Base-by-base conservation (phyloP, 805 yeast genomes). In the Debaryomyces tyrocola region DNA sequence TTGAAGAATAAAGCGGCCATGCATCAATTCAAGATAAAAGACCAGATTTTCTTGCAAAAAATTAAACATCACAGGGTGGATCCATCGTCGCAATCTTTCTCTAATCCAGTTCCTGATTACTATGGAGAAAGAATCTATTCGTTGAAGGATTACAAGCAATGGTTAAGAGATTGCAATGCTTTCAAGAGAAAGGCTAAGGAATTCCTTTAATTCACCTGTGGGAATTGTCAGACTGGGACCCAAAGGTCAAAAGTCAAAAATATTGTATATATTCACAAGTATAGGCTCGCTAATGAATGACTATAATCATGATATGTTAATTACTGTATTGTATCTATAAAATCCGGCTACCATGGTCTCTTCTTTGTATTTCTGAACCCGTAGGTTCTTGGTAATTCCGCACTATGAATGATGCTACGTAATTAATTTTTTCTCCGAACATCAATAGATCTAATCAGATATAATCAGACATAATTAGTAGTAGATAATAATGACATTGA, bases 21-120 rank as follows among this genome's bases (percentile, higher is more conserved):
- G 56, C 46, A 61, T 2, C 68, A 69, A 15, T 87, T 78, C 64
- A 72, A 70, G 48, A 54, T 64, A 42, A 91, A 87, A 70, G 90
- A 92, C 61, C 79, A 83, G 53, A 73, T 78, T 34, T 94, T 92
- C 57, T 74, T 92, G 63, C 78, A 79, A 53, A 92, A 82, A 60
- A 78, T 94, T 52, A 81, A 79, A 56, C 74, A 75, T 47, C 86
- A 90, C 67, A 78, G 99, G 59, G 97, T 91, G 27, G 96, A 94
- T 70, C 96, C 99, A 17, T 79, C 91, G 15, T 82, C 87, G 46
- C 97, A 91, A 70, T 82, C 90, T 59, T 85, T 90, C 69, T 79
- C 87, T 45, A 94, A 92, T 68, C 98, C 98, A 11, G 96, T 94
- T 40, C 97, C 97, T n/a, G 99, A 94, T 67, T 94, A 90, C 70